A percentile compares a stretch with the other conserved stretches of the same genome.
Conservation (phyloP, 345 rosid genomes). For the Dovyalis caffra region DNA sequence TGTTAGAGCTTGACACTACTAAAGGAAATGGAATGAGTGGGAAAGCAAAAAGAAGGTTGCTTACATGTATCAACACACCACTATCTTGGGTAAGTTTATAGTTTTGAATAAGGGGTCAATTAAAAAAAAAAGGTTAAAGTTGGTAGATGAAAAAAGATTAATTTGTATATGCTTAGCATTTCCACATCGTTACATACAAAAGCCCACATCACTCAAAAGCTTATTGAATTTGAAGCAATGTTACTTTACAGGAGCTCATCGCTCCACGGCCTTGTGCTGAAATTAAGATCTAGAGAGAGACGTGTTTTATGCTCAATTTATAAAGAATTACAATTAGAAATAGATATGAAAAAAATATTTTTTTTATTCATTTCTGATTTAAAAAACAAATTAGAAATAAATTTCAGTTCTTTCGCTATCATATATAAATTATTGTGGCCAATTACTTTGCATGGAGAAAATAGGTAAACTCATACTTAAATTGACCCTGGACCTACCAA, state of each 20-base stretch:
- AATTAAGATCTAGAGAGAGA: not conserved
- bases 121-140: not conserved
- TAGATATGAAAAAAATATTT: too few relatives aligned
- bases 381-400: not conserved
- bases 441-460: too few relatives aligned
- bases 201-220: not conserved
- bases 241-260: too few relatives aligned
- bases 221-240: not conserved
- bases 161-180: not conserved
- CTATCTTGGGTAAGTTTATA: not conserved
- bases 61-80: not conserved
- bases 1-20: not conserved
- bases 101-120: not conserved
- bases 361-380: too few relatives aligned
- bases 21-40: not conserved
- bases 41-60: not conserved
- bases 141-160: not conserved
- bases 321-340: not conserved
- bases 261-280: too few relatives aligned
- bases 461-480: not conserved
- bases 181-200: too few relatives aligned
- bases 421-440: not conserved
- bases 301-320: not conserved
- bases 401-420: not conserved
- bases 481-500: too few relatives aligned